Evolutionary conservation across 1,139 yeast genomes (phyloP), one percentile per base, ranked within the genome.

Genomic region (Trichomonascaceae sp.): DNA sequence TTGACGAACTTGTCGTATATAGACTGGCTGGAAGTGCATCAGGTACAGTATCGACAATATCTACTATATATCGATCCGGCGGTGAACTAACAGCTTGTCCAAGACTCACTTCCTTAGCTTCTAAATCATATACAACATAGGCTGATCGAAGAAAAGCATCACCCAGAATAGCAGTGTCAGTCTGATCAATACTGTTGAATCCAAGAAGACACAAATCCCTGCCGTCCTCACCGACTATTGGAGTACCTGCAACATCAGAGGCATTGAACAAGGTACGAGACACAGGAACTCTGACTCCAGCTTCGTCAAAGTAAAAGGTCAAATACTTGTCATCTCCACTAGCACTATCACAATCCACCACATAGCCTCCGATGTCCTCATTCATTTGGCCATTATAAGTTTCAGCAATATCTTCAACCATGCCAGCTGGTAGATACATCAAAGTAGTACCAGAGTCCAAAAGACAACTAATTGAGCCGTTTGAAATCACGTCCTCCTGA

Each of bases 91-190:
- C 46, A 4, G 60, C 58, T 49, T 58, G 63, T 4, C 62, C 65
- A 13, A 61, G 39, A 4, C 61, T 58, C 7, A 61, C 53, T 49
- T 61, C 58, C 9, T 55, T 47, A 45, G 53, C 54, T 19, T 61
- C 62, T 45, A 87, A 71, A 67, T 89, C 90, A 62, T 81, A 88
- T 44, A 88, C 96, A 52, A 84, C 80, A 67, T 89, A 89, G 10
- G 87, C 90, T 52, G 80, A 75, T 57, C 89, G 77, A 62, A 90
- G 72, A 69, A 89, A 83, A 30, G 83, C 79, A 68, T 87, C 96
- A 43, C 96, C 96, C n/a, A 88, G 66, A 36, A 61, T 60, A 44
- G 49, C 49, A 13, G 22, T 38, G 15, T 45, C 32, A 15, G 45
- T 20, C 10, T 36, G 15, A 18, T 45, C 47, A 38, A 59, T 58